Conservation (phyloP, 345 rosid genomes). For the Psidium guajava region DNA sequence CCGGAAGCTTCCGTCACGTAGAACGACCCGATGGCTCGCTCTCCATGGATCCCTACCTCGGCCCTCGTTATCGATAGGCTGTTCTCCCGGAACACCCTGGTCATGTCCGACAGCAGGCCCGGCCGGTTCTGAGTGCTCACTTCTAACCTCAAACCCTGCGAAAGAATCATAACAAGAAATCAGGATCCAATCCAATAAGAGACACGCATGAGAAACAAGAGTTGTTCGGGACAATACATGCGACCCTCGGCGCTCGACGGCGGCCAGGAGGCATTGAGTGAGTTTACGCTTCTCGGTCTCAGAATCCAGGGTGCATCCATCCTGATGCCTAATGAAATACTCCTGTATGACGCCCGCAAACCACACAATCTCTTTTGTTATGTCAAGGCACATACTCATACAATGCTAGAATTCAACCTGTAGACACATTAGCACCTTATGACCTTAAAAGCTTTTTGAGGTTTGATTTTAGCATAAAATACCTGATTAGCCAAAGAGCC, state of each 20-base stretch:
- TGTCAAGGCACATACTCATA: not conserved
- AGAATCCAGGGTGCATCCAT: constrained; percentile 56
- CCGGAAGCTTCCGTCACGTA: constrained; percentile 60
- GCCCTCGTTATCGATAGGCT: constrained; percentile 62
- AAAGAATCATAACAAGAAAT: too few relatives aligned
- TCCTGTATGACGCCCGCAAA: constrained; percentile 32
- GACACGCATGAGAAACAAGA: not conserved
- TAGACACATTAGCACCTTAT: too few relatives aligned
- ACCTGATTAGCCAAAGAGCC: constrained; percentile 70
- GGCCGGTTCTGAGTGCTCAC: constrained; percentile 37
- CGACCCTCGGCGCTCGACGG: constrained; percentile 56
- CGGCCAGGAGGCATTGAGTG: constrained; percentile 60
- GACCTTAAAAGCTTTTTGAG: not conserved
- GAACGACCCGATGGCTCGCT: constrained; percentile 59
- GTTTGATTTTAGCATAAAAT: not conserved
- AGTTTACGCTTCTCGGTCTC: constrained; percentile 45
- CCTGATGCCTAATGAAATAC: constrained; percentile 68
- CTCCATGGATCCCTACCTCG: constrained; percentile 46
- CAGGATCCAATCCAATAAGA: not conserved
- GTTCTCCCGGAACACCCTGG: constrained; percentile 54
- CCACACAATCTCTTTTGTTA: not conserved
- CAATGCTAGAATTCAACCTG: not conserved
- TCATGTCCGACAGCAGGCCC: constrained; percentile 58
- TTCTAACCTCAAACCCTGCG: constrained; percentile 61
- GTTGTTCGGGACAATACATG: constrained; percentile 17